phyloP scores from a whole-genome alignment of 768 basidiomycete species.

The Plicaturopsis crispa region DNA sequence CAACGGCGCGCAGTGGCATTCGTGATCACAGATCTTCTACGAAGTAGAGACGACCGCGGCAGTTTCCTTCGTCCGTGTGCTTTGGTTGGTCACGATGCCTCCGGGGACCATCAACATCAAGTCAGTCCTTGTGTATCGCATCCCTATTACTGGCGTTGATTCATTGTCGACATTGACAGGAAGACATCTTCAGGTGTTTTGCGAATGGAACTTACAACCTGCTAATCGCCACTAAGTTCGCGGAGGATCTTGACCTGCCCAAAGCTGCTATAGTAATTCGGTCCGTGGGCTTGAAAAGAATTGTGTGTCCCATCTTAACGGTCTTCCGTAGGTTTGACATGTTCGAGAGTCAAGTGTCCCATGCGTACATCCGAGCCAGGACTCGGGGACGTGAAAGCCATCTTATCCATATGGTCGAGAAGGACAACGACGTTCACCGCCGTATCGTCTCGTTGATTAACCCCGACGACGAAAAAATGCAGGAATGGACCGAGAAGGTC shows the following conservation, averaged over 20 bases:
- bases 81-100: conserved; percentile 29
- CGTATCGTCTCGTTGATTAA: conserved; percentile 40
- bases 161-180: conserved; percentile 20
- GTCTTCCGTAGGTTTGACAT: conserved; percentile 42
- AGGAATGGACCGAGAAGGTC: conserved; percentile 44
- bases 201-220: conserved; percentile 52
- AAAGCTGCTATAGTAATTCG: conserved; percentile 52
- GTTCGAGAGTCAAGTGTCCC: conserved; percentile 55
- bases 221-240: conserved; percentile 49
- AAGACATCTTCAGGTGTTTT: conserved; percentile 43
- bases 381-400: conserved; percentile 40
- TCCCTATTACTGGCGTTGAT: not conserved
- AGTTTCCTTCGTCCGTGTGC: conserved; percentile 49
- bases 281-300: conserved; percentile 27
- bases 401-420: conserved; percentile 58
- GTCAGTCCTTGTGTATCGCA: conserved; percentile 15
- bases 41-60: conserved; percentile 41
- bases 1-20: conserved; percentile 44
- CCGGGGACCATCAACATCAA: conserved; percentile 24
- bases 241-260: conserved; percentile 55
- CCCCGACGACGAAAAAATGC: conserved; percentile 29
- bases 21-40: conserved; percentile 51
- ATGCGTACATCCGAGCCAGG: conserved; percentile 44
- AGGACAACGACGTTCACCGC: conserved; percentile 47
- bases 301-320: not conserved